Percentiles rank a stretch among this genome's conserved stretches.
phyloP scores from a whole-genome alignment of 2,329 filamentous ascomycete genomes.

The Trichoderma simmonsii region DNA sequence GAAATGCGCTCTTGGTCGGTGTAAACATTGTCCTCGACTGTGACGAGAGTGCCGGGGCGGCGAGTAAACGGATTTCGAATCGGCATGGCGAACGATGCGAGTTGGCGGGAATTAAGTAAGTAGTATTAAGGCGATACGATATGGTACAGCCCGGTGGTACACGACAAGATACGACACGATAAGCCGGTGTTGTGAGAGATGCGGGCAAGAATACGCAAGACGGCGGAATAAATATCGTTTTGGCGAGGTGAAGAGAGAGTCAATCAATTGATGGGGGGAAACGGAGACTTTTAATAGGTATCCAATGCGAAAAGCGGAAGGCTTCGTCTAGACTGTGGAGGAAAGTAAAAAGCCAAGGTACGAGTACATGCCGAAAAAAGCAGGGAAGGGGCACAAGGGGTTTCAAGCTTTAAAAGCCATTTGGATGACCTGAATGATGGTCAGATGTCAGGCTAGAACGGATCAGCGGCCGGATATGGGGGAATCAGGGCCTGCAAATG shows the following conservation, averaged over 20 bases:
- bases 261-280: slow-evolving; percentile 7
- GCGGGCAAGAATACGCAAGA: background rate
- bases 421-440: background rate
- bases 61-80: slow-evolving; percentile 71
- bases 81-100: slow-evolving; percentile 47
- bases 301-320: background rate
- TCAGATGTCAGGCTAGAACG: slow-evolving; percentile 14
- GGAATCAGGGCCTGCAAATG: background rate
- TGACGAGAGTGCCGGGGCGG: slow-evolving; percentile 47
- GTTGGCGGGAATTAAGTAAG: background rate
- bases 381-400: slow-evolving; percentile 8
- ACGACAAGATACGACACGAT: background rate
- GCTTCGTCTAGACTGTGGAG: background rate
- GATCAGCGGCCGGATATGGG: slow-evolving; percentile 6
- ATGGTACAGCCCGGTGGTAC: background rate
- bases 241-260: background rate
- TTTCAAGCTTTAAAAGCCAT: background rate
- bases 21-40: slow-evolving; percentile 53
- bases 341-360: background rate
- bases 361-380: background rate
- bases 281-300: background rate
- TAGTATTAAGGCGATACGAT: background rate
- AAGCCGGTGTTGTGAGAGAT: background rate
- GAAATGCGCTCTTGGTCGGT: slow-evolving; percentile 35
- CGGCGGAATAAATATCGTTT: background rate